Evolutionary conservation across 345 rosid species (phyloP).

Genomic region (Gossypium mustelinum): DNA sequence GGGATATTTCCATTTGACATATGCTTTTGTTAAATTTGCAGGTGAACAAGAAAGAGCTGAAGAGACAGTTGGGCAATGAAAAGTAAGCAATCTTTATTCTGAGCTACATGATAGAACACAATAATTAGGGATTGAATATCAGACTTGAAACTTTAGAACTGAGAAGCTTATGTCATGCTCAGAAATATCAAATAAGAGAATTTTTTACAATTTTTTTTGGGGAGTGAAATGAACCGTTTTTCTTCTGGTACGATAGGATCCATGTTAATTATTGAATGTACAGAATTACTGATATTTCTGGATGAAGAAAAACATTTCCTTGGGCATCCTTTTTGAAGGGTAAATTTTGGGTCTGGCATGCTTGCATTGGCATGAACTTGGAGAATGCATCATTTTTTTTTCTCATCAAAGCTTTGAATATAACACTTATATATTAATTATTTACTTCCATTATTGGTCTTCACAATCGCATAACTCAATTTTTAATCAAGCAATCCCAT

Average conservation of each 20-base stretch:
- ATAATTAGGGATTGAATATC: background rate
- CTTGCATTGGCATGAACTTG: background rate
- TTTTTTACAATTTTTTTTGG: background rate
- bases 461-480: too few relatives aligned
- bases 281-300: background rate
- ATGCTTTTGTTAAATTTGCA: conserved; percentile 23
- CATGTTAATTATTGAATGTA: background rate
- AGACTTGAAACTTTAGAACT: background rate
- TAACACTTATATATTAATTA: too few relatives aligned
- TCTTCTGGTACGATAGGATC: background rate
- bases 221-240: background rate
- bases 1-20: background rate
- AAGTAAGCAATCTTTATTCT: conserved; percentile 16
- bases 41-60: conserved; percentile 94
- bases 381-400: background rate
- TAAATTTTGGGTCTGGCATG: background rate
- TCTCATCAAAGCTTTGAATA: too few relatives aligned
- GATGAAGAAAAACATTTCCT: background rate
- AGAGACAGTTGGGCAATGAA: conserved; percentile 49
- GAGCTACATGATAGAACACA: background rate
- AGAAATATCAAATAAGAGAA: background rate
- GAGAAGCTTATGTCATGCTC: background rate
- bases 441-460: too few relatives aligned
- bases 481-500: too few relatives aligned
- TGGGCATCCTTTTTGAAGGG: background rate